A percentile compares a stretch with the other conserved stretches of the same genome.
Conservation (phyloP, 176 grass and related monocot species). For the Paspalum notatum region DNA sequence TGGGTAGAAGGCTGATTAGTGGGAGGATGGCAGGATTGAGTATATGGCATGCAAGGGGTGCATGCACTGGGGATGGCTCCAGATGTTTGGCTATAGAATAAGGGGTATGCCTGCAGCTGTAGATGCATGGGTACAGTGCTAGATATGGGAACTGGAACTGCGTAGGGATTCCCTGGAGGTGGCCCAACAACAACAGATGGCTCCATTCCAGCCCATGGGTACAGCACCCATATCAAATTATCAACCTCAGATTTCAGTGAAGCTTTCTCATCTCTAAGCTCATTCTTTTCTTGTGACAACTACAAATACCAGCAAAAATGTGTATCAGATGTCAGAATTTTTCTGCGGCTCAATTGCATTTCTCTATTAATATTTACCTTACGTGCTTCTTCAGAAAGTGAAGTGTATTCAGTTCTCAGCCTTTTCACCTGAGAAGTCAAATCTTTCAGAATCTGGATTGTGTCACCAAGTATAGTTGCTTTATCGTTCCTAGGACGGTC, state of each 20-base stretch:
- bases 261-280: constrained; percentile 88
- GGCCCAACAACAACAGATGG: constrained; percentile 70
- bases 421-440: constrained; percentile 76
- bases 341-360: constrained; percentile 16
- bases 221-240: constrained; percentile 61
- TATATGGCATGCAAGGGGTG: constrained; percentile 53
- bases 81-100: constrained; percentile 52
- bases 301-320: constrained; percentile 41
- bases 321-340: constrained; percentile 17
- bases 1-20: constrained; percentile 57
- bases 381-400: constrained; percentile 76
- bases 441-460: constrained; percentile 83
- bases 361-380: constrained; percentile 69
- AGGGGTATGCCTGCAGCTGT: constrained; percentile 58
- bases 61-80: constrained; percentile 42
- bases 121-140: constrained; percentile 71
- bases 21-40: constrained; percentile 52
- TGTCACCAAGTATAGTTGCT: constrained; percentile 74
- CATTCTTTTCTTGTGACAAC: constrained; percentile 86
- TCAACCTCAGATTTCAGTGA: constrained; percentile 81
- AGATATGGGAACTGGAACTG: constrained; percentile 66
- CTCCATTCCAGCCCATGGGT: constrained; percentile 80
- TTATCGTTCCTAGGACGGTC: constrained; percentile 88
- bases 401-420: constrained; percentile 79
- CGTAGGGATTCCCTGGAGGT: constrained; percentile 61